A percentile compares a stretch with the other conserved stretches of the same genome.
phyloP scores from a whole-genome alignment of 352 stramenopile species.

The Peronospora belbahrii region DNA sequence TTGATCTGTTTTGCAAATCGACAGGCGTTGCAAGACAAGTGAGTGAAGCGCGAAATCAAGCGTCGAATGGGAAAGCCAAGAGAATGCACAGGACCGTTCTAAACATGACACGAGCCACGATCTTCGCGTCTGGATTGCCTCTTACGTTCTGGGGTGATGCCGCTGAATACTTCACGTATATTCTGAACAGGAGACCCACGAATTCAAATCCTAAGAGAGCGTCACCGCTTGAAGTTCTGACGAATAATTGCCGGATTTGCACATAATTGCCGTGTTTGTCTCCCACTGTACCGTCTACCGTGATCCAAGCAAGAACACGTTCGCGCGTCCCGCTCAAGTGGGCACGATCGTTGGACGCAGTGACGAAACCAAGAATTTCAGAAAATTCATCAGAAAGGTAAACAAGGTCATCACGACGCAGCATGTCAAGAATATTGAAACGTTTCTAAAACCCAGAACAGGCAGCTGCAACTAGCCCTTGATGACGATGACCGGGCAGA shows the following conservation, averaged over 20 bases:
- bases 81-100: too few relatives aligned
- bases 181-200: slow-evolving; percentile 20
- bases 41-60: too few relatives aligned
- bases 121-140: slow-evolving; percentile 18
- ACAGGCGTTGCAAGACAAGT: too few relatives aligned
- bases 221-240: too few relatives aligned
- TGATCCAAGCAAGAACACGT: slow-evolving; percentile 7
- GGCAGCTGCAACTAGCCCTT: background rate
- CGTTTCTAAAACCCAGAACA: background rate
- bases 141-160: slow-evolving; percentile 25
- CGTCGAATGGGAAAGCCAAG: too few relatives aligned
- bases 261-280: slow-evolving; percentile 9
- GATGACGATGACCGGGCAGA: background rate
- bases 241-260: background rate
- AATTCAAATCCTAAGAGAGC: slow-evolving; percentile 3
- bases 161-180: slow-evolving; percentile 14
- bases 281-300: slow-evolving; percentile 6
- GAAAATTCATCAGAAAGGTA: background rate
- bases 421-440: background rate
- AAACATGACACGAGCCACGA: slow-evolving; percentile 2
- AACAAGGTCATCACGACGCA: background rate
- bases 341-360: slow-evolving; percentile 9
- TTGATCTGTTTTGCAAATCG: too few relatives aligned
- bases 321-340: background rate
- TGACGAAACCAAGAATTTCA: slow-evolving; percentile 13